These are phyloP conservation scores for Theileria orientalis DNA, from an alignment of 169 alveolate genomes.

Conservation along the genomic window DNA sequence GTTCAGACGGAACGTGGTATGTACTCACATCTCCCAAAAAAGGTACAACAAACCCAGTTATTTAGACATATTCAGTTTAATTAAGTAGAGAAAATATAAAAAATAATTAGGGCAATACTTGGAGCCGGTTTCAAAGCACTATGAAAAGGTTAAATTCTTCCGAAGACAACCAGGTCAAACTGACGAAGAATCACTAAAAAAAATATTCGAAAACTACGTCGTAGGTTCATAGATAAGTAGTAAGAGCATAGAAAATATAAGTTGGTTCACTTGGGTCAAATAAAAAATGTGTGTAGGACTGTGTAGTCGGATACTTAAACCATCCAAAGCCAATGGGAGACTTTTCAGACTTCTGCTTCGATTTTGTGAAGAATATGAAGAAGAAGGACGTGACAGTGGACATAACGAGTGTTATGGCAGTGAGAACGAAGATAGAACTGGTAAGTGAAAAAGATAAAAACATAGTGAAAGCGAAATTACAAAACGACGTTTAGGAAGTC, in stretches of 20 bases:
- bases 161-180: slow-evolving; percentile 37
- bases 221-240: slow-evolving; percentile 17
- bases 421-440: slow-evolving; percentile 53
- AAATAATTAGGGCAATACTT: slow-evolving; percentile 37
- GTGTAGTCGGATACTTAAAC: slow-evolving; percentile 42
- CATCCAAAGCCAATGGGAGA: slow-evolving; percentile 56
- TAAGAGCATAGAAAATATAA: not conserved
- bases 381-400: slow-evolving; percentile 33
- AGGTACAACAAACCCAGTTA: no score
- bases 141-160: slow-evolving; percentile 49
- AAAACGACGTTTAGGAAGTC: slow-evolving; percentile 24
- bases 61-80: not conserved
- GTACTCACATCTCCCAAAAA: slow-evolving; percentile 85
- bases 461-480: no score
- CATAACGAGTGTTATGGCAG: slow-evolving; percentile 27
- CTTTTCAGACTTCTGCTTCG: slow-evolving; percentile 57
- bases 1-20: slow-evolving; percentile 72
- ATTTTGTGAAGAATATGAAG: not conserved
- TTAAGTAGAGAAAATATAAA: not conserved
- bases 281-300: slow-evolving; percentile 15
- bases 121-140: slow-evolving; percentile 48
- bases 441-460: not conserved
- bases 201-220: slow-evolving; percentile 17
- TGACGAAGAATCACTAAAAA: slow-evolving; percentile 32
- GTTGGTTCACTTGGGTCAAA: not conserved